These are phyloP conservation scores for Wallacemonas sp. DNA, from an alignment of 208 protist species.

Conservation along the genomic window DNA sequence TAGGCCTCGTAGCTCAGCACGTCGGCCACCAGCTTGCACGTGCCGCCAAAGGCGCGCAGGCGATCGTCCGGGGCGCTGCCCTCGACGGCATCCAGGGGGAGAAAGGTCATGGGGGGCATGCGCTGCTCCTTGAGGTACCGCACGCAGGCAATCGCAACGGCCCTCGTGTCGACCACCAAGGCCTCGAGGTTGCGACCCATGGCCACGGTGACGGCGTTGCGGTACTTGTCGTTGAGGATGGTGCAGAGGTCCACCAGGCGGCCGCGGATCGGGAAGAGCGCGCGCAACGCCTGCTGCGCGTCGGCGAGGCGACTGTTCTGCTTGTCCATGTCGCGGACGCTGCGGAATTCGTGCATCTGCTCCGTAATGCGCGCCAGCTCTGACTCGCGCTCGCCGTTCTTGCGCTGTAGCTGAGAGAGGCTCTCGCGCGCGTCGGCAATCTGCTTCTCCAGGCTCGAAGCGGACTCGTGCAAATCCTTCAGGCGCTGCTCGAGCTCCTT, in stretches of 20 bases:
- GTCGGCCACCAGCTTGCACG: slow-evolving; percentile 93
- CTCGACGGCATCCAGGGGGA: slow-evolving; percentile 94
- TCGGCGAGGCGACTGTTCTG: slow-evolving; percentile 73
- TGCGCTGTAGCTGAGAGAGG: slow-evolving; percentile 49
- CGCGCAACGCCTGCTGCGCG: slow-evolving; percentile 89
- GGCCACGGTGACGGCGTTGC: slow-evolving; percentile 94
- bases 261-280: slow-evolving; percentile 90
- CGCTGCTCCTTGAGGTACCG: slow-evolving; percentile 96
- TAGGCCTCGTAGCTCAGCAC: slow-evolving; percentile 89
- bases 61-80: slow-evolving; percentile 90
- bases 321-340: slow-evolving; percentile 84
- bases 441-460: slow-evolving; percentile 39
- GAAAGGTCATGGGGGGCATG: slow-evolving; percentile 94
- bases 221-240: slow-evolving; percentile 90
- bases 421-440: slow-evolving; percentile 38
- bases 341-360: slow-evolving; percentile 85
- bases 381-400: slow-evolving; percentile 67
- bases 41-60: slow-evolving; percentile 90
- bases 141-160: slow-evolving; percentile 94
- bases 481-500: slow-evolving; percentile 58
- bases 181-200: slow-evolving; percentile 97
- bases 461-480: slow-evolving; percentile 47
- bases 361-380: slow-evolving; percentile 89
- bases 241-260: slow-evolving; percentile 94
- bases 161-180: slow-evolving; percentile 95